These are phyloP conservation scores for Parietichytrium sp. DNA, from an alignment of 108 stramenopile genomes.

Conservation along the genomic window DNA sequence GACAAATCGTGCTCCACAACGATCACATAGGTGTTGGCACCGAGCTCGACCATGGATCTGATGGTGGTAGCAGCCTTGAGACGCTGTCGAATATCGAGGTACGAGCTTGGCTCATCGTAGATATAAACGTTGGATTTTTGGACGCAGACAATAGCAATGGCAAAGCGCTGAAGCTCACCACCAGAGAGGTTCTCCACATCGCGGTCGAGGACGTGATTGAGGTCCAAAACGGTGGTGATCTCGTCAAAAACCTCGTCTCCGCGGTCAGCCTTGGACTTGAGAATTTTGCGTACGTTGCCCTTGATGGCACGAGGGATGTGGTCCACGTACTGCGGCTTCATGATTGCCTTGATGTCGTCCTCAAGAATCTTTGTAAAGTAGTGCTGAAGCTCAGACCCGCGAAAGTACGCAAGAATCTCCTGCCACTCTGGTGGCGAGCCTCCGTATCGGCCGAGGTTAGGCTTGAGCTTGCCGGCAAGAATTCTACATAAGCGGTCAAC, in stretches of 20 bases:
- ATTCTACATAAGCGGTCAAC: no score
- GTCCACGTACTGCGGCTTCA: conserved; percentile 99
- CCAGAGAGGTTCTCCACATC: conserved; percentile 88
- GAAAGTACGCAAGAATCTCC: conserved; percentile 91
- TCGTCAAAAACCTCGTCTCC: conserved; percentile 65
- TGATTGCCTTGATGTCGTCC: conserved; percentile 94
- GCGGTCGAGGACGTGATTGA: conserved; percentile 85
- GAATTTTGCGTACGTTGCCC: conserved; percentile 78
- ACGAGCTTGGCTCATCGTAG: conserved; percentile 98
- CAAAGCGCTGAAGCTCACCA: conserved; percentile 97
- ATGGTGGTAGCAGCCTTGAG: conserved; percentile 93
- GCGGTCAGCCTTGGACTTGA: conserved; percentile 79
- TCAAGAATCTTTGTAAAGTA: conserved; percentile 97
- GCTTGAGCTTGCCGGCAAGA: conserved; percentile 94
- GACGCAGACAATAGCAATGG: conserved; percentile 85
- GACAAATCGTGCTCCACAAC: conserved; percentile 99
- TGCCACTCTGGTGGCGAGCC: conserved; percentile 90
- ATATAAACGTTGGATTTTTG: conserved; percentile 95
- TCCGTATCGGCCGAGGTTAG: conserved; percentile 78
- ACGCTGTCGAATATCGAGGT: conserved; percentile 97
- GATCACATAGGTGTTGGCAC: conserved; percentile 70
- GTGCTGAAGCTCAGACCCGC: conserved; percentile 91
- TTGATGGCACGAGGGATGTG: conserved; percentile 89
- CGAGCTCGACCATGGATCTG: conserved; percentile 72
- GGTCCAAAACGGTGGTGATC: conserved; percentile 64